These are phyloP conservation scores for Paramarasmius palmivorus DNA, from an alignment of 1,284 basidiomycete species.

Conservation along the genomic window DNA sequence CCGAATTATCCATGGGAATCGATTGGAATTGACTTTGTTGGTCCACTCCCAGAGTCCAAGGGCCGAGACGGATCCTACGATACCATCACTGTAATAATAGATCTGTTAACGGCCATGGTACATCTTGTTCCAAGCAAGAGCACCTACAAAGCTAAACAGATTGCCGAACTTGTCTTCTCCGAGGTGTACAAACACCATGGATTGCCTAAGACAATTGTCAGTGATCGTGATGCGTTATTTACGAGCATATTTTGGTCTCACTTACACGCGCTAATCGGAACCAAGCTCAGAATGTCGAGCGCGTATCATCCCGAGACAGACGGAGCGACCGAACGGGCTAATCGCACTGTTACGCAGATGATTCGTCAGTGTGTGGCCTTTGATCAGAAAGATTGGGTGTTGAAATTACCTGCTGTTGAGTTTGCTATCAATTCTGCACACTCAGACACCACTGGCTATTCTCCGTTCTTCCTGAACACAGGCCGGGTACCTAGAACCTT, in stretches of 20 bases:
- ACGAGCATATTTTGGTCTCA: slow-evolving; percentile 25
- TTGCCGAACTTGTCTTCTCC: slow-evolving; percentile 24
- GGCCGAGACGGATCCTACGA: slow-evolving; percentile 28
- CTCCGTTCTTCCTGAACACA: slow-evolving; percentile 35
- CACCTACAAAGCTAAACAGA: slow-evolving; percentile 18
- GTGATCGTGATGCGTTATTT: slow-evolving; percentile 22
- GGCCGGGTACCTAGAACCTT: slow-evolving; percentile 28
- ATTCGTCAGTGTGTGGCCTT: slow-evolving; percentile 15
- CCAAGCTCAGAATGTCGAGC: slow-evolving; percentile 23
- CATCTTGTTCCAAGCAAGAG: slow-evolving; percentile 27
- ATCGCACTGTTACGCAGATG: slow-evolving; percentile 22
- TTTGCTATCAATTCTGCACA: slow-evolving; percentile 21
- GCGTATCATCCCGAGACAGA: slow-evolving; percentile 26
- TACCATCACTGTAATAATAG: slow-evolving; percentile 31
- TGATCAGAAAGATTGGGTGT: no score
- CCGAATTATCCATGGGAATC: slow-evolving; percentile 27
- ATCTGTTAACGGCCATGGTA: slow-evolving; percentile 32
- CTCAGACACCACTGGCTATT: slow-evolving; percentile 28
- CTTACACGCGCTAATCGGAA: slow-evolving; percentile 22
- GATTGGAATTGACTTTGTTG: slow-evolving; percentile 38
- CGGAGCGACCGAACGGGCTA: slow-evolving; percentile 23
- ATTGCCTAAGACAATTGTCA: slow-evolving; percentile 22
- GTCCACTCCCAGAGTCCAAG: slow-evolving; percentile 31
- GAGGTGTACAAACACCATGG: slow-evolving; percentile 26
- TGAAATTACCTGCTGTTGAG: slow-evolving; percentile 22